Conservation (phyloP, 495 filamentous ascomycete species). For the Hypomontagnella submonticulosa region DNA sequence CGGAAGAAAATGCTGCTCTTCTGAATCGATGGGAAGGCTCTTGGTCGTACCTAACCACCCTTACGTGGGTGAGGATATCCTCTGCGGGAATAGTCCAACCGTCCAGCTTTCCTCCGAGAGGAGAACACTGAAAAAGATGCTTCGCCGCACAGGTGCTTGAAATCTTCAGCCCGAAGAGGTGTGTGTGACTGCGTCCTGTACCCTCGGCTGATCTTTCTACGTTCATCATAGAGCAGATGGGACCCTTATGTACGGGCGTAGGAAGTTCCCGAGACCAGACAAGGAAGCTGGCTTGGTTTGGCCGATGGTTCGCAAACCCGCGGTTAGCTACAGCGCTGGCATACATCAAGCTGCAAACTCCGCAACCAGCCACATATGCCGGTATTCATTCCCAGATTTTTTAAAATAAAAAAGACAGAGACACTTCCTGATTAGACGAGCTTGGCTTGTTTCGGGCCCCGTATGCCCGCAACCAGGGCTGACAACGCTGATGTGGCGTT, state of each 20-base stretch:
- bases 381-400: constrained; percentile 27
- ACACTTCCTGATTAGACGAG: constrained; percentile 8
- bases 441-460: constrained; percentile 13
- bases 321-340: constrained; percentile 43
- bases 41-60: constrained; percentile 64
- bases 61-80: constrained; percentile 69
- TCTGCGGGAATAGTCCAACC: constrained; percentile 64
- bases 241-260: constrained; percentile 36
- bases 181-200: constrained; percentile 24
- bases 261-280: constrained; percentile 41
- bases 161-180: constrained; percentile 15
- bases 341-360: constrained; percentile 39
- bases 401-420: constrained; percentile 5
- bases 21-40: constrained; percentile 62
- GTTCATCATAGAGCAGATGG: constrained; percentile 40
- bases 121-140: constrained; percentile 54
- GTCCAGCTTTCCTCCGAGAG: constrained; percentile 77
- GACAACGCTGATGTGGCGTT: constrained; percentile 3
- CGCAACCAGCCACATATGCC: constrained; percentile 37
- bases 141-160: constrained; percentile 20
- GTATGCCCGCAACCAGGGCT: neutral
- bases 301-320: constrained; percentile 28
- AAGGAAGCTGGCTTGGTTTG: constrained; percentile 20
- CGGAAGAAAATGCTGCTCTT: constrained; percentile 55
- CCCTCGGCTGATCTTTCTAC: constrained; percentile 43